Conservation (phyloP, 2,329 filamentous ascomycete genomes). For the Colletotrichum viniferum region DNA sequence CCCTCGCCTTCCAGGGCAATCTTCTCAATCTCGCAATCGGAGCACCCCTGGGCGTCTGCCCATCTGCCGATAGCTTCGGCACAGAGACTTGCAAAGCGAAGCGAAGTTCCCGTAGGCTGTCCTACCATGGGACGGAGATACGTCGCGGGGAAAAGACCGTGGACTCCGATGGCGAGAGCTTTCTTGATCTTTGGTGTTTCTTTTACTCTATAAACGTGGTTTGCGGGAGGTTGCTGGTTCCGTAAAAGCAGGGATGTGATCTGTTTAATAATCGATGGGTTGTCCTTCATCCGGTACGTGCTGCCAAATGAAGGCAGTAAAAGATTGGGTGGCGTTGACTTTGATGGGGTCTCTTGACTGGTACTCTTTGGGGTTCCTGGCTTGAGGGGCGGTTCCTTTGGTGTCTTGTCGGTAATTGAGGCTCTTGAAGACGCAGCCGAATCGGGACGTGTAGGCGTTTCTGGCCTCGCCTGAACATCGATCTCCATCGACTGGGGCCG, state of each 20-base stretch:
- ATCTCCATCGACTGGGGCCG: slow-evolving; percentile 54
- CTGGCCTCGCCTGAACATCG: slow-evolving; percentile 40
- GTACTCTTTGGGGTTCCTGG: slow-evolving; percentile 10
- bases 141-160: slow-evolving; percentile 89
- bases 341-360: slow-evolving; percentile 44
- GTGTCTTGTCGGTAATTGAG: slow-evolving; percentile 27
- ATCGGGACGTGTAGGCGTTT: slow-evolving; percentile 35
- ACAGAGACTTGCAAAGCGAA: slow-evolving; percentile 88
- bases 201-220: slow-evolving; percentile 74
- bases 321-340: slow-evolving; percentile 58
- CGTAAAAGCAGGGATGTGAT: slow-evolving; percentile 62
- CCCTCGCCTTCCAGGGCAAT: slow-evolving; percentile 95
- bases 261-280: slow-evolving; percentile 73
- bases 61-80: slow-evolving; percentile 84
- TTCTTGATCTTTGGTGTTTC: slow-evolving; percentile 77
- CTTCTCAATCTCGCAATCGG: slow-evolving; percentile 85
- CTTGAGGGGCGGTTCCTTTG: slow-evolving; percentile 2
- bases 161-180: slow-evolving; percentile 90
- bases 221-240: slow-evolving; percentile 59
- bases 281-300: slow-evolving; percentile 71
- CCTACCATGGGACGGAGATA: slow-evolving; percentile 90
- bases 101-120: slow-evolving; percentile 92
- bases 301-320: slow-evolving; percentile 72
- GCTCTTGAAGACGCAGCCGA: slow-evolving; percentile 28
- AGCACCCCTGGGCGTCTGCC: slow-evolving; percentile 74